Percentiles rank a stretch among this genome's conserved stretches.
These are phyloP conservation scores for Phylloporus scabripes DNA, from an alignment of 768 basidiomycete genomes.

Conservation along the genomic window DNA sequence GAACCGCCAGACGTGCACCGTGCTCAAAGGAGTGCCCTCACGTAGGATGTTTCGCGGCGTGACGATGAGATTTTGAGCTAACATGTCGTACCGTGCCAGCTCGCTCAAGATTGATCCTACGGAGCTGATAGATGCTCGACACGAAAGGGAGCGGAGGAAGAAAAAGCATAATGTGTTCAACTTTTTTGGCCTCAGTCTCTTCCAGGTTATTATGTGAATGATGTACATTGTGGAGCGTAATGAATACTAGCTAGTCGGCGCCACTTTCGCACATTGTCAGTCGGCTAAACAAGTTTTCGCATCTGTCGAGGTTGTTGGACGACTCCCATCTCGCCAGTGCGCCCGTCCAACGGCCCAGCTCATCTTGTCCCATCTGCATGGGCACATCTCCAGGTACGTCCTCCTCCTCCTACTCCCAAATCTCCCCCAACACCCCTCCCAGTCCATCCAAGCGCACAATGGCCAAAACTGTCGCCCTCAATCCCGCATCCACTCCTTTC, in stretches of 20 bases:
- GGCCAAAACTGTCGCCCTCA: slow-evolving; percentile 72
- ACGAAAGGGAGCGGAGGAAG: neutral
- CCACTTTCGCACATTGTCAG: slow-evolving; percentile 7
- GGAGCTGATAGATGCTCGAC: slow-evolving; percentile 16
- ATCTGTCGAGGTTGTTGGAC: neutral
- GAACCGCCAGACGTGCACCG: slow-evolving; percentile 16
- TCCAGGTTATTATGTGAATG: slow-evolving; percentile 18
- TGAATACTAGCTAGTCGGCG: neutral
- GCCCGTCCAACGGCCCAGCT: slow-evolving; percentile 4
- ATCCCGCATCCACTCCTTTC: slow-evolving; percentile 81
- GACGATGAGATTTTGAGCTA: neutral
- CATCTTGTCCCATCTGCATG: slow-evolving; percentile 20
- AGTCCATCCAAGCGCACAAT: slow-evolving; percentile 37
- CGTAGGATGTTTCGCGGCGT: slow-evolving; percentile 8
- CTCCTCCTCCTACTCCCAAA: neutral
- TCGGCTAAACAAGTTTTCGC: slow-evolving; percentile 1
- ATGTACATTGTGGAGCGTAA: neutral
- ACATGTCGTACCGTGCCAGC: slow-evolving; percentile 15
- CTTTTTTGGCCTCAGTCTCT: slow-evolving; percentile 15
- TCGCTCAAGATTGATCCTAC: slow-evolving; percentile 25
- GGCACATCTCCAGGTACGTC: slow-evolving; percentile 23
- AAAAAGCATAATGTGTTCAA: slow-evolving; percentile 2
- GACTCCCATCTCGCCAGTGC: slow-evolving; percentile 13
- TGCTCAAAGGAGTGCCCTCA: slow-evolving; percentile 20
- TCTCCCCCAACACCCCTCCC: neutral